phyloP scores from a whole-genome alignment of 1,139 yeast species.

The Protomyces gravidus region DNA sequence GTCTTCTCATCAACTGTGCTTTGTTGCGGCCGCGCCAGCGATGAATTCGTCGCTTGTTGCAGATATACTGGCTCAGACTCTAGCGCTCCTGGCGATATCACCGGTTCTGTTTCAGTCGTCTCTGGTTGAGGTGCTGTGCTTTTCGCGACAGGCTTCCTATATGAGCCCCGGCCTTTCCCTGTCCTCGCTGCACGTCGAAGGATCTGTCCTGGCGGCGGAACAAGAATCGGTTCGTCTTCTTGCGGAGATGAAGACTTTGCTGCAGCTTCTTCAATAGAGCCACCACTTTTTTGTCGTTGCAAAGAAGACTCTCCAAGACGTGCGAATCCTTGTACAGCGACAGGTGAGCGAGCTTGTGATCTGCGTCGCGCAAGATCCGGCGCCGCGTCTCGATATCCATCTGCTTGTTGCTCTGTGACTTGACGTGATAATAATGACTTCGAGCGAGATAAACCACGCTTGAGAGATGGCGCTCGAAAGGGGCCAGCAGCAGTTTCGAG shows the following conservation, averaged over 20 bases:
- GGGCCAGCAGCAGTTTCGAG: not conserved
- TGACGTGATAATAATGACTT: conserved; percentile 18
- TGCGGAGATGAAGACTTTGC: not conserved
- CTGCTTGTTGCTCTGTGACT: conserved; percentile 14
- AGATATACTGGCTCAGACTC: not conserved
- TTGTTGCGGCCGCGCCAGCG: not conserved
- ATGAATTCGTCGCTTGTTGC: conserved; percentile 2
- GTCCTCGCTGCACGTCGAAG: conserved; percentile 23
- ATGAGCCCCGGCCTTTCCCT: conserved; percentile 21
- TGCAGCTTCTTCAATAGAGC: not conserved
- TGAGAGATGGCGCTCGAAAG: not conserved
- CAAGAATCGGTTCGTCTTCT: conserved; percentile 16
- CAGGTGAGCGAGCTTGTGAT: not conserved
- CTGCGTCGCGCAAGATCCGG: conserved; percentile 19
- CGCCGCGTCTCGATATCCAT: conserved; percentile 11
- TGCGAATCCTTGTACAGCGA: not conserved
- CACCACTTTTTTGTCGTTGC: not conserved
- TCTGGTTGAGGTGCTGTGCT: not conserved
- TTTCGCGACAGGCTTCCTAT: conserved; percentile 6
- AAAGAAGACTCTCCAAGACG: not conserved
- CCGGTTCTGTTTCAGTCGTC: not conserved
- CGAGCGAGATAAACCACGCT: conserved; percentile 16
- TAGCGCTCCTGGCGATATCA: not conserved
- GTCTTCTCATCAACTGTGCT: not conserved
- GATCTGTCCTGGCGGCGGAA: conserved; percentile 24